Base-by-base conservation (phyloP, 2,329 filamentous ascomycete genomes). In the Arthroderma sp. region DNA sequence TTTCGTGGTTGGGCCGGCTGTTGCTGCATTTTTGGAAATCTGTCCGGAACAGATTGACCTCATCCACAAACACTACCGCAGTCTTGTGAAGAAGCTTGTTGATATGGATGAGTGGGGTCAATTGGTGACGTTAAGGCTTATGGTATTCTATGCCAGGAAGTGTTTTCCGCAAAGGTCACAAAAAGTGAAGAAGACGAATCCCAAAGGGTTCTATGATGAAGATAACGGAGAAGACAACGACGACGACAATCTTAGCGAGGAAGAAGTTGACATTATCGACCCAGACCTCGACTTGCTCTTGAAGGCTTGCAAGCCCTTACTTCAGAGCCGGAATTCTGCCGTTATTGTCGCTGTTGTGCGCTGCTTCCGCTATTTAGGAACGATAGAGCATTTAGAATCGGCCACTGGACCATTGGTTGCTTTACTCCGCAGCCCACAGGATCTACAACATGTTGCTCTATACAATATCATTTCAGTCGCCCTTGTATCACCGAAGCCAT, bases 101-200 rank as follows among this genome's bases (percentile, higher is more conserved):
- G 93, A 98, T 68, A 98, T 98, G 93, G 93, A 98, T 67, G 93
- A 98, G 73, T 98, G 93, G 93, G 87, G 90, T 43, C 93, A 98
- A 73, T 72, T 97, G 56, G 86, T 89, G 1, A 87, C 87, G 2
- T 68, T 98, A 64, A 81, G 84, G 39, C 76, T 98, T 62, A 85
- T 97, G 82, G 85, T 87, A 1, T 76, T 84, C 21, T 98, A 98
- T 70, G 84, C 88, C 1, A 82, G 93, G 56, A 87, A 82, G 67
- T 96, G 89, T 70, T 98, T 98, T 64, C 91, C 93, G 0, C 78
- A 79, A 57, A 80, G 80, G 67, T 86, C 77, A 7, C 77, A 77
- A 62, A 83, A 77, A 62, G 73, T 79, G 1, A 82, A 77, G 43
- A 83, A 76, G 63, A 74, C 73, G 13, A 74, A 80, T 11, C 77